Evolutionary conservation across 1,139 yeast species (phyloP), one percentile per base, ranked within the genome.

Genomic region (Pichia norvegensis): DNA sequence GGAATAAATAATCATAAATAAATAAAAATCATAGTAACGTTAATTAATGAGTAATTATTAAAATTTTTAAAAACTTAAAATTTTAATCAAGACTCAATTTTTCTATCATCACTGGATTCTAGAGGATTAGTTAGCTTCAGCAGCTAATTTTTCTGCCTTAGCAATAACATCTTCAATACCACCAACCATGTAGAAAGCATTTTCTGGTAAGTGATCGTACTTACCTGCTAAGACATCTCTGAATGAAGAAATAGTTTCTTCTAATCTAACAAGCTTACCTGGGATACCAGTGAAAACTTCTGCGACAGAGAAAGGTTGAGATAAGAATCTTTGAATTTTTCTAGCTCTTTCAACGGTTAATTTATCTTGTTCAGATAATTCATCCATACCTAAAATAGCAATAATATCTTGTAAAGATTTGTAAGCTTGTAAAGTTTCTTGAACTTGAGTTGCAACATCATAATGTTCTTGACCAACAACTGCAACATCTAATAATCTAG

Each of bases 321-420:
- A 92, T 73, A 92, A 82, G 95, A 92, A 92, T 80, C 97, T 87
- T 79, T 92, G 97, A 67, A 92, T 87, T 85, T 92, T 92, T 82
- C 98, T 90, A 64, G 98, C 98, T 81, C 98, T 92, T 81, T 92
- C 98, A 73, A 92, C 98, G 59, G 97, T 92, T 70, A 92, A 84
- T 79, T 92, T 92, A 76, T 92, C 98, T 64, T 83, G 76, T 79
- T 92, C 98, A 59, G 97, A 88, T 77, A 92, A 82, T 80, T 92
- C 98, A 76, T 92, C 98, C 98, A 92, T 92, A 90, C 98, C 98
- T 74, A 92, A 85, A 82, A 92, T 92, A 75, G 98, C 98, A 81
- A 92, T 92, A 74, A 92, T 92, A 84, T 92, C 98, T 80, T 92
- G 98, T 72, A 92, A 82, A 64, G 98, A 92, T 81, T 92, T 92